A percentile compares a stretch with the other conserved stretches of the same genome.
phyloP scores from a whole-genome alignment of 2,329 filamentous ascomycete genomes.

The Xylaria polymorpha region DNA sequence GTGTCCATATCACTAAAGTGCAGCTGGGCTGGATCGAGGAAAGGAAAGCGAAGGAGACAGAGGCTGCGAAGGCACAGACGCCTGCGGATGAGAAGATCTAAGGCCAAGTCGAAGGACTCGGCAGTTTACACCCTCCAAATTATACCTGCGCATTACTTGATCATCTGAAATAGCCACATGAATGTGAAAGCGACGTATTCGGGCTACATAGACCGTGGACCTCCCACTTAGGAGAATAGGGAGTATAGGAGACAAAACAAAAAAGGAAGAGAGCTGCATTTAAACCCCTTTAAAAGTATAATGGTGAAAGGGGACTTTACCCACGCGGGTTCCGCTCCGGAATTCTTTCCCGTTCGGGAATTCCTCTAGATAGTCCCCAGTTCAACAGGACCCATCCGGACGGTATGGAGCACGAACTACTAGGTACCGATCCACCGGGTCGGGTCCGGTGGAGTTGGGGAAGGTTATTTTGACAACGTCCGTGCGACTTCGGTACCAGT shows the following conservation, averaged over 20 bases:
- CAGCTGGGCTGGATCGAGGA: neutral
- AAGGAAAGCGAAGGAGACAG: neutral
- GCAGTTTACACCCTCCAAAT: neutral
- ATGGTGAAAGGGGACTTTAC: too few relatives aligned
- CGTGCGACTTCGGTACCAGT: neutral
- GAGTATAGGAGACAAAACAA: too few relatives aligned
- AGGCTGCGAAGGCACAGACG: neutral
- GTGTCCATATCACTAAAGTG: neutral
- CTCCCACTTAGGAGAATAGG: too few relatives aligned
- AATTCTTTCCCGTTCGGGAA: too few relatives aligned
- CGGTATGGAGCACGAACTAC: neutral
- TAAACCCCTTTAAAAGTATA: too few relatives aligned
- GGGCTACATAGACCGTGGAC: too few relatives aligned
- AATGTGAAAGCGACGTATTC: too few relatives aligned
- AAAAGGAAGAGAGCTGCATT: too few relatives aligned
- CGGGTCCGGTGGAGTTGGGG: neutral
- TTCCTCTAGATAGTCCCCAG: too few relatives aligned
- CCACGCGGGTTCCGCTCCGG: too few relatives aligned
- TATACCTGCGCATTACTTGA: too few relatives aligned
- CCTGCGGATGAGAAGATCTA: neutral
- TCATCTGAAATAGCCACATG: neutral
- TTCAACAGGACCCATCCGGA: neutral
- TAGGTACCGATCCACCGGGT: neutral
- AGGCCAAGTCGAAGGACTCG: neutral
- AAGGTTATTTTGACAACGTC: conserved; percentile 15